Conservation (phyloP, 2,329 filamentous ascomycete species). For the Colletotrichum coccodes region DNA sequence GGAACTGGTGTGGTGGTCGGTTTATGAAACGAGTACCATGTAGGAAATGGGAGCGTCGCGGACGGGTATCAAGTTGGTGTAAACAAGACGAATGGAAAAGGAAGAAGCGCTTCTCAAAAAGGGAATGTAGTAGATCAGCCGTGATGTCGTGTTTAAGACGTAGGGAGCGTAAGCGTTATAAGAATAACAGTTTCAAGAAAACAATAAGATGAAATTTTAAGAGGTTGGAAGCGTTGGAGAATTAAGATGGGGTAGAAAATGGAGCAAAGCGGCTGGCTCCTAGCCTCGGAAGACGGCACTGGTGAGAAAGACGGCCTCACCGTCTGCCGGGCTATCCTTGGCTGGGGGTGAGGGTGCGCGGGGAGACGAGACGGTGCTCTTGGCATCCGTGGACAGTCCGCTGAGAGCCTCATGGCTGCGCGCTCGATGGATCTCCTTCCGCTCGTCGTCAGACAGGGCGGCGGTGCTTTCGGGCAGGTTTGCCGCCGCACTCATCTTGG, state of each 20-base stretch:
- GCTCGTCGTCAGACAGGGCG: conserved; percentile 46
- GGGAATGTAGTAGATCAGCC: conserved; percentile 28
- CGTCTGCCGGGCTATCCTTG: conserved; percentile 25
- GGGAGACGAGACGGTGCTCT: conserved; percentile 42
- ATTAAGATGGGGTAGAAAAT: background rate
- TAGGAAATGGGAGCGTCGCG: conserved; percentile 28
- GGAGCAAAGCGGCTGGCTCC: conserved; percentile 1
- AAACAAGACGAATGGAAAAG: background rate
- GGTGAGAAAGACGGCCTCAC: conserved; percentile 33
- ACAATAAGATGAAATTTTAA: conserved; percentile 9
- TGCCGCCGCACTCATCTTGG: conserved; percentile 48
- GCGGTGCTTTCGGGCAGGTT: conserved; percentile 47
- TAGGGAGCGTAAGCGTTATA: conserved; percentile 28
- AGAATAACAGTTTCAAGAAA: conserved; percentile 19
- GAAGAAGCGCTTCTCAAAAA: conserved; percentile 26
- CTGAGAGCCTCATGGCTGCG: conserved; percentile 63
- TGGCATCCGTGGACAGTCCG: conserved; percentile 41
- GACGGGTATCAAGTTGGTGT: conserved; percentile 31
- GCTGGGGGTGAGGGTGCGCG: conserved; percentile 36
- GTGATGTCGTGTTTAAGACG: conserved; percentile 32
- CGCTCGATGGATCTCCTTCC: conserved; percentile 56
- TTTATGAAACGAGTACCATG: conserved; percentile 2
- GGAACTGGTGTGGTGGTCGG: conserved; percentile 2
- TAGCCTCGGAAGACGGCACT: conserved; percentile 35
- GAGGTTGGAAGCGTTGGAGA: conserved; percentile 4